Conservation (phyloP, 1,284 basidiomycete species). For the Hymenochaete sp. region DNA sequence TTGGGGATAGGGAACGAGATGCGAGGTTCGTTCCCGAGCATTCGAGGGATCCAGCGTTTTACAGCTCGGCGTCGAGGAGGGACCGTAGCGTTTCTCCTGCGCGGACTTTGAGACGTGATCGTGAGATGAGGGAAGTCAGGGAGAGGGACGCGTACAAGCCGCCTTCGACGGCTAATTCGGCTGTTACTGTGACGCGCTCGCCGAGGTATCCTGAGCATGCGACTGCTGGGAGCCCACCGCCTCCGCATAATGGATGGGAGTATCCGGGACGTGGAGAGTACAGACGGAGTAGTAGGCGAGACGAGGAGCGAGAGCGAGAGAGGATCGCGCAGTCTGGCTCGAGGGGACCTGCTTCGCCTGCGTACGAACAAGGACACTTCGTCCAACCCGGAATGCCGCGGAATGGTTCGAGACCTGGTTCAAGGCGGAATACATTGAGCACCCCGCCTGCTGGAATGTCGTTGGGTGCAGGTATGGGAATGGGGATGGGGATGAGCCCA, state of each 20-base stretch:
- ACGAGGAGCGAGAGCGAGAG: not conserved
- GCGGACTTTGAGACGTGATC: slow-evolving; percentile 5
- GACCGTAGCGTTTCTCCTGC: slow-evolving; percentile 29
- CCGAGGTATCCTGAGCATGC: too few species aligned
- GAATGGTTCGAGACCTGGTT: not conserved
- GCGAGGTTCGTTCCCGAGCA: slow-evolving; percentile 34
- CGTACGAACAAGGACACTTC: slow-evolving; percentile 13
- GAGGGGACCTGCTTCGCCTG: slow-evolving; percentile 11
- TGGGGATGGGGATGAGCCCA: not conserved
- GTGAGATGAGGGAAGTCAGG: slow-evolving; percentile 1
- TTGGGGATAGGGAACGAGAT: slow-evolving; percentile 16
- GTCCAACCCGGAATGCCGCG: not conserved
- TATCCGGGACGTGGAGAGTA: not conserved
- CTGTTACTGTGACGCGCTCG: too few species aligned
- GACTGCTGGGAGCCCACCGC: slow-evolving; percentile 8
- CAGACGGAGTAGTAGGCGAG: not conserved
- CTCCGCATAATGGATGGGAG: slow-evolving; percentile 42
- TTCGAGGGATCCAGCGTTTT: slow-evolving; percentile 33
- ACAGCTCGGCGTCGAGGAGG: slow-evolving; percentile 32
- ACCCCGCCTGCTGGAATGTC: not conserved
- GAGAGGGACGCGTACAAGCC: not conserved
- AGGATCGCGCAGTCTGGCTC: slow-evolving; percentile 2
- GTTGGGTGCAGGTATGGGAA: not conserved
- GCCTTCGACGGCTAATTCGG: too few species aligned
- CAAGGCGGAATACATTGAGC: not conserved